Base-by-base conservation (phyloP, 805 yeast genomes). In the Candida lessepsii region DNA sequence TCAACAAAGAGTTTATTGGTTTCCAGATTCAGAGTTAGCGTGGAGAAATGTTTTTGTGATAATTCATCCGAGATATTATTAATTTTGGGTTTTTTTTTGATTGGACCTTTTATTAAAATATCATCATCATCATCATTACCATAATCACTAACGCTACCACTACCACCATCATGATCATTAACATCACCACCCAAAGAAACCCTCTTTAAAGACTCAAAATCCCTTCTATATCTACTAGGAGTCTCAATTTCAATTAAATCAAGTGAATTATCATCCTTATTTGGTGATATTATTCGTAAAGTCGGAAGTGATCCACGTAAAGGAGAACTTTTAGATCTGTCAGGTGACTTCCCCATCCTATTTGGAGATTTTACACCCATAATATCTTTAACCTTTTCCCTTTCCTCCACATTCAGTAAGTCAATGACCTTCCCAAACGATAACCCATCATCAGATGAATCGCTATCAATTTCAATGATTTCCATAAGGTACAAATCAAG, bases 381-480 rank as follows among this genome's bases (percentile, higher is more conserved):
- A 31, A 3, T 10, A 26, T 7, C 11, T 6, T 6, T 6, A 26
- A 11, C 15, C 13, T 11, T 8, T 17, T 25, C 9, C 9, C 35
- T 11, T 25, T 13, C 11, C 10, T 21, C 9, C 6, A 18, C 16
- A 21, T 25, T 16, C 37, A 21, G 28, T 15, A 37, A 11, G 10
- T 37, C 35, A 4, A 37, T 15, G 8, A 37, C 21, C 14, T 37
- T 37, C 23, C 32, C 40, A 9, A 14, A 18, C 5, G 29, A 26
- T 4, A 17, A 14, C 9, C 23, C 40, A 13, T 28, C 34, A 11
- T 29, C 35, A 5, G n/a, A n/a, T 5, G 27, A 16, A 13, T 29
- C 40, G 8, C 14, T 15, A 23, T 32, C 35, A 14, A 38, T 18
- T 3, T 38, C 41, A n/a, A 38, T 38, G 11, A 38, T 25, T 27